Evolutionary conservation across 106 monocot genomes (phyloP).

Genomic region (Hemerocallis citrina): DNA sequence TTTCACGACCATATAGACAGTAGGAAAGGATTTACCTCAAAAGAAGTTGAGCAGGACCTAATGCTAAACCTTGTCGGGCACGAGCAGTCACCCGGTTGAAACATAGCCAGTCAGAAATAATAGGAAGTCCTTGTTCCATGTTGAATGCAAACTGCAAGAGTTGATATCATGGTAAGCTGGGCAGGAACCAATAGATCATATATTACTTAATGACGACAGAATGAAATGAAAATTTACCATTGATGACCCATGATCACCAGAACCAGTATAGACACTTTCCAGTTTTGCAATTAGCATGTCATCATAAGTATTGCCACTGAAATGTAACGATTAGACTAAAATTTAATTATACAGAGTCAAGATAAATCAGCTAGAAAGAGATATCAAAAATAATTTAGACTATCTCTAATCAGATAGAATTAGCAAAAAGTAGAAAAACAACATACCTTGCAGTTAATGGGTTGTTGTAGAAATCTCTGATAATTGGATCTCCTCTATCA

Average conservation of each 20-base stretch:
- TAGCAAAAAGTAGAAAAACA: neutral
- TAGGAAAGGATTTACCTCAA: conserved; percentile 35
- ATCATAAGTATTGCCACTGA: conserved; percentile 79
- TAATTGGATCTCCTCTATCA: conserved; percentile 75
- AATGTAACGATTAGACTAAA: neutral
- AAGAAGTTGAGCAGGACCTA: conserved; percentile 69
- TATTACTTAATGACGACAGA: neutral
- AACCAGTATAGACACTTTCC: conserved; percentile 85
- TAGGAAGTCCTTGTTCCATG: conserved; percentile 87
- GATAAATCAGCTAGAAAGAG: neutral
- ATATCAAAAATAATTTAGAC: neutral
- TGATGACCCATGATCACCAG: conserved; percentile 70
- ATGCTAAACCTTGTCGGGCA: conserved; percentile 54
- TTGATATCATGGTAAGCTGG: neutral
- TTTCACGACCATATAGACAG: neutral
- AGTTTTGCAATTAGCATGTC: conserved; percentile 81
- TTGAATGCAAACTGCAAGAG: conserved; percentile 66
- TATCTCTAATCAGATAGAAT: neutral
- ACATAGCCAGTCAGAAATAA: conserved; percentile 80
- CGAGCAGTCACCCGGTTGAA: conserved; percentile 70
- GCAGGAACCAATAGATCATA: conserved; percentile 1
- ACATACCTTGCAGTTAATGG: conserved; percentile 86
- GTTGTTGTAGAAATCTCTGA: conserved; percentile 78
- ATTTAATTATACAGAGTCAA: neutral
- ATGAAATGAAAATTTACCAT: conserved; percentile 35